These are phyloP conservation scores for Penicillium egyptiacum DNA, from an alignment of 495 filamentous ascomycete genomes.

Conservation along the genomic window DNA sequence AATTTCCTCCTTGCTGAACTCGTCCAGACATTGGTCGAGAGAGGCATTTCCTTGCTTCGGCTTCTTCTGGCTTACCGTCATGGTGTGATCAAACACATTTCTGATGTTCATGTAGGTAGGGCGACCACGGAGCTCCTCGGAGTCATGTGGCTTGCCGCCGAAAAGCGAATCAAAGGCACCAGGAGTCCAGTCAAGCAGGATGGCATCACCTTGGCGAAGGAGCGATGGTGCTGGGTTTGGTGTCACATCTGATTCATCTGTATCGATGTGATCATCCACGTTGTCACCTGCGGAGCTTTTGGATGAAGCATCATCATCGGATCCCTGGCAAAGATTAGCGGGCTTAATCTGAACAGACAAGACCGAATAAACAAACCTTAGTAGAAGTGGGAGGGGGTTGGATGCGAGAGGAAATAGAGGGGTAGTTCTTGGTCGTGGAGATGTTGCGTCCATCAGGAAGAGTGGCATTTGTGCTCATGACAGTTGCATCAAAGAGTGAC, in stretches of 20 bases:
- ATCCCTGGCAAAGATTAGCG: conserved; percentile 5
- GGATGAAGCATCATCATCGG: conserved; percentile 1
- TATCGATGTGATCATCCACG: conserved; percentile 16
- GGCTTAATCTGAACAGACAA: not conserved
- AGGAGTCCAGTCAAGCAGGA: conserved; percentile 80
- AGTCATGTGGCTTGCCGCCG: conserved; percentile 41
- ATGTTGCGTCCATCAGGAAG: conserved; percentile 65
- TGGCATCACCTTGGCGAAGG: conserved; percentile 72
- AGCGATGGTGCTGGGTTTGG: conserved; percentile 41
- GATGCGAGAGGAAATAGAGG: conserved; percentile 55
- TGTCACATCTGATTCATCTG: conserved; percentile 16
- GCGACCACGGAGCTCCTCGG: conserved; percentile 49
- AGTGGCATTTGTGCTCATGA: conserved; percentile 52
- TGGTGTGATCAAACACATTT: conserved; percentile 59
- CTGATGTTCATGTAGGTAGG: conserved; percentile 54
- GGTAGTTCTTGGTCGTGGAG: conserved; percentile 55
- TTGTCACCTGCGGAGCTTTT: conserved; percentile 17
- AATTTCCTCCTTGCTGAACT: conserved; percentile 89
- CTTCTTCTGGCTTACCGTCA: conserved; percentile 56
- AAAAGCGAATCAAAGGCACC: conserved; percentile 70
- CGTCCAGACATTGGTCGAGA: conserved; percentile 87
- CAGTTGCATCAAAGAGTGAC: conserved; percentile 68
- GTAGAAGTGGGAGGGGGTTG: conserved; percentile 14
- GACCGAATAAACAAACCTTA: conserved; percentile 16
- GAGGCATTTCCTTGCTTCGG: conserved; percentile 56